phyloP scores from a whole-genome alignment of 2,329 filamentous ascomycete species.

The Pseudocercospora fuligena region DNA sequence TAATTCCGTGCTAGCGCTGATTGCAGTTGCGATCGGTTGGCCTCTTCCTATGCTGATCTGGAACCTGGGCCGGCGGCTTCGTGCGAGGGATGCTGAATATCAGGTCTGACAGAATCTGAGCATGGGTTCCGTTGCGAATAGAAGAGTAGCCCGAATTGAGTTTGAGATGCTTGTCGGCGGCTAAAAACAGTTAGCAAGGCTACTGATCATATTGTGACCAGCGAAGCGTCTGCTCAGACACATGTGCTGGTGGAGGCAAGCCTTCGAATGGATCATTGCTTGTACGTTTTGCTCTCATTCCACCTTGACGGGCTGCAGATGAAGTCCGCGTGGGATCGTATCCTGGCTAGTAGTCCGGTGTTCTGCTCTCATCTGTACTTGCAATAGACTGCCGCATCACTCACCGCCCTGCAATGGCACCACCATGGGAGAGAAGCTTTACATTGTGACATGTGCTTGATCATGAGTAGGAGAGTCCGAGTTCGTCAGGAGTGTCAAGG shows the following conservation, averaged over 20 bases:
- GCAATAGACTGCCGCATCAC: neutral
- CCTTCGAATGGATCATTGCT: neutral
- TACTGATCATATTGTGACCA: neutral
- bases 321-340: neutral
- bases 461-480: neutral
- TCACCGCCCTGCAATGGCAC: neutral
- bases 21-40: slow-evolving; percentile 44
- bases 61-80: slow-evolving; percentile 20
- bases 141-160: neutral
- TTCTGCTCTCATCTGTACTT: neutral
- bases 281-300: neutral
- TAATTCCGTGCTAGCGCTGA: slow-evolving; percentile 58
- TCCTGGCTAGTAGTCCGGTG: neutral
- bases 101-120: neutral
- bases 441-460: neutral
- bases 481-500: neutral
- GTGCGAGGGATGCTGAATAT: slow-evolving; percentile 12
- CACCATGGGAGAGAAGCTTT: neutral
- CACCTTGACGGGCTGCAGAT: neutral
- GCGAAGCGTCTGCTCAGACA: neutral
- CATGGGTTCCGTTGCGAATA: neutral
- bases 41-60: slow-evolving; percentile 23
- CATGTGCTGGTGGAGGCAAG: neutral
- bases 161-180: neutral
- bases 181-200: neutral